phyloP scores from a whole-genome alignment of 768 basidiomycete genomes.

The Crucibulum laeve region DNA sequence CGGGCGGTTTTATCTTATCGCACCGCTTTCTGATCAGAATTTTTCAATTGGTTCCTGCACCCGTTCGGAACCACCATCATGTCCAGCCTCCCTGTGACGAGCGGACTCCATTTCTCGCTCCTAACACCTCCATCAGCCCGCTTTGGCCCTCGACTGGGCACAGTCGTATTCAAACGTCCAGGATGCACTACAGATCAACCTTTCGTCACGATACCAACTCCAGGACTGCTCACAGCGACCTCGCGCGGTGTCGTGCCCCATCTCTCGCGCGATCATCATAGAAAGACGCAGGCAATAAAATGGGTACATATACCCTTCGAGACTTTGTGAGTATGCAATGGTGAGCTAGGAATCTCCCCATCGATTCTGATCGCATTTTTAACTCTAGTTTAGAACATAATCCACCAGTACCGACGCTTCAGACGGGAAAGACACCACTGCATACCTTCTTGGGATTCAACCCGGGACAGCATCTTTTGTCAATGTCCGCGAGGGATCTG shows the following conservation, averaged over 20 bases:
- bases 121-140: constrained; percentile 6
- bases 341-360: background rate
- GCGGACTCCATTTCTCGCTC: constrained; percentile 10
- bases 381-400: constrained; percentile 52
- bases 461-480: constrained; percentile 42
- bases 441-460: constrained; percentile 63
- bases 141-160: constrained; percentile 34
- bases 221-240: constrained; percentile 56
- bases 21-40: background rate
- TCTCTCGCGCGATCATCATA: constrained; percentile 59
- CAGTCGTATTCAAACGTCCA: constrained; percentile 17
- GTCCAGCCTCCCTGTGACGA: background rate
- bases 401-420: constrained; percentile 64
- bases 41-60: too few species aligned
- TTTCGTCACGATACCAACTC: constrained; percentile 42
- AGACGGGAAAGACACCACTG: constrained; percentile 46
- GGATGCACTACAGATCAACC: constrained; percentile 18
- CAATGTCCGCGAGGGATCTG: constrained; percentile 64
- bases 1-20: background rate
- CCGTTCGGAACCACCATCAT: background rate
- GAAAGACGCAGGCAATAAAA: constrained; percentile 39
- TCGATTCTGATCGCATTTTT: constrained; percentile 4
- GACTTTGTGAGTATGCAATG: constrained; percentile 58
- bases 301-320: constrained; percentile 78
- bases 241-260: constrained; percentile 76